These are phyloP conservation scores for Syzygium grande DNA, from an alignment of 345 rosid species.

Conservation along the genomic window DNA sequence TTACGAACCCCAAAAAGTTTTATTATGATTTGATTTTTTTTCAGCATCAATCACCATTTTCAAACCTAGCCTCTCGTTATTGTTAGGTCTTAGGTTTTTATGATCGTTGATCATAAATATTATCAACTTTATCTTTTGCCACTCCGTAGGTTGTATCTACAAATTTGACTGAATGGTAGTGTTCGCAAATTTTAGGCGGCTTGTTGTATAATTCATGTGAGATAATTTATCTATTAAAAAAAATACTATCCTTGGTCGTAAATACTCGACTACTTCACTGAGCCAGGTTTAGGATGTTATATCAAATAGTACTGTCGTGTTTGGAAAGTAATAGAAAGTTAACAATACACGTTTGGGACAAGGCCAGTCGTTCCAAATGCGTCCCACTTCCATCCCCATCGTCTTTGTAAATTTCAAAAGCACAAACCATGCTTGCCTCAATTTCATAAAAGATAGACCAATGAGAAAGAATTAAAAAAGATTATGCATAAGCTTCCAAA, in stretches of 20 bases:
- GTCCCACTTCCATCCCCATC: neutral
- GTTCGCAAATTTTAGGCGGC: neutral
- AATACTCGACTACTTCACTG: neutral
- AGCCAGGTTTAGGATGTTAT: neutral
- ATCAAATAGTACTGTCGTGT: neutral
- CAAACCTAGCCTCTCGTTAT: neutral
- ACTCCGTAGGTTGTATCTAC: neutral
- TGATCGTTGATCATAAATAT: neutral
- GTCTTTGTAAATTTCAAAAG: neutral
- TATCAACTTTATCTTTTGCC: neutral
- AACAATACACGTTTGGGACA: neutral
- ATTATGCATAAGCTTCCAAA: neutral
- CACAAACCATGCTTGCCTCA: neutral
- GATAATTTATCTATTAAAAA: neutral
- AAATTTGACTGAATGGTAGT: neutral
- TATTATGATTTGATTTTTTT: neutral
- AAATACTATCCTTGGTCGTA: neutral
- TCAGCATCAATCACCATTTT: neutral
- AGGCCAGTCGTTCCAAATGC: neutral
- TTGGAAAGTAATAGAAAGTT: neutral
- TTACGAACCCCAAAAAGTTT: neutral
- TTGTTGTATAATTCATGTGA: neutral
- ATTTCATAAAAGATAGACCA: neutral
- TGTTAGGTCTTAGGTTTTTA: neutral
- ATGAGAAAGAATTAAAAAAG: neutral